Base-by-base conservation (phyloP, 208 protist species). In the Lotmaria passim region DNA sequence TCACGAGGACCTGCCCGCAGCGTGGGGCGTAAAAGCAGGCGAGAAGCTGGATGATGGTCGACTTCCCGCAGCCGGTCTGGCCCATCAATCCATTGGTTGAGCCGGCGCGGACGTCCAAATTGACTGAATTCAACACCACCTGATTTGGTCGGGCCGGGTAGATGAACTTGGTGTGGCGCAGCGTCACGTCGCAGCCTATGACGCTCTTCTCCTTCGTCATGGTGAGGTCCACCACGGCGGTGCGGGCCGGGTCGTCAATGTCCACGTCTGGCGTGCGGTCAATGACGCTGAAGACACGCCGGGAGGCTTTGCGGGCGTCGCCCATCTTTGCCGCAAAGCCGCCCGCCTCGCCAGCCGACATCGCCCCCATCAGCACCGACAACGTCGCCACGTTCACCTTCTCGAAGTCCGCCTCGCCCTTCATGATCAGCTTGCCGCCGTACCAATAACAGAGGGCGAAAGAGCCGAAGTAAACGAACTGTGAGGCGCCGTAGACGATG, bases 41-140 rank as follows among this genome's bases (percentile, higher is more conserved):
- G 28, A 95, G 69, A 41, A 95, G 67, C 55, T 94, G 87, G 56
- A 95, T 83, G 46, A 94, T 88, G 24, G 91, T 96, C 8, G 89
- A 95, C 79, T 96, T 96, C 21, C 91, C 91, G 56, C 83, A 87
- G 14, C 91, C 91, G 7, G 81, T 91, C 55, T 85, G 74, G 12
- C 90, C 90, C 68, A 94, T 90, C 41, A 94, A 60, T n/a, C 86
- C 90, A 46, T 88, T 90, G 14, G 65, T 61, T 38, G 85, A 80
- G 26, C 71, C 81, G 43, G 69, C 52, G 26, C 28, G n/a, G 30
- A 94, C 80, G 21, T 77, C 48, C 2, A 84, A 30, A 36, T 84
- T 44, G 31, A 87, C 69, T 48, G 71, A 81, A 17, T 61, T 66
- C 52, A 93, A 75, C 67, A 91, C 82, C 30, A 84, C 70, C 33